Evolutionary conservation across 164 flowering plant species (phyloP), one percentile per base, ranked within the genome.

Genomic region (Piper longum): DNA sequence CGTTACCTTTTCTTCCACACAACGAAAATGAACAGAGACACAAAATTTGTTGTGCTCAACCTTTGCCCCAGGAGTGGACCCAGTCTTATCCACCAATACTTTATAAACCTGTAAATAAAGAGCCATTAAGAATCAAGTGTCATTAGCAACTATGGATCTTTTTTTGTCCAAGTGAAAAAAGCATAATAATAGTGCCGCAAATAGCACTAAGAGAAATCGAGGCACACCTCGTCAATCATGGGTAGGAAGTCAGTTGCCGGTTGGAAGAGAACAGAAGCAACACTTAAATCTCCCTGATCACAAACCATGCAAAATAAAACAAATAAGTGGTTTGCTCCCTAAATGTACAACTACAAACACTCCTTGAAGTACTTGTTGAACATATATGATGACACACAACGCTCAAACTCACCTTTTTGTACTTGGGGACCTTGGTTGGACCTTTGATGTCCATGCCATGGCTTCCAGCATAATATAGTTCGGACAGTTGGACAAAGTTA

Each of bases 31-130:
- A 55, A 95, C 99, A 6, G 99, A 95, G 41, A 81, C 67, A 64
- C 99, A 95, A 70, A 91, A 95, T 73, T 82, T 88, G 77, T 95
- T 87, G 71, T 95, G 78, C 79, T 95, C 99, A 56, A 95, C 96
- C 41, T 59, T 87, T 4, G 95, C 85, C 18, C 99, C 97, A 0
- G 80, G 78, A 17, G 72, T 85, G 36, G 87, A 77, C 75, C 80
- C 84, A 0, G 90, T 88, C 72, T 76, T 86, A 73, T 90, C 95
- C 14, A 81, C 56, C 70, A 91, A 63, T 54, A 68, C 55, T 69
- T 82, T 80, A 61, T 81, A 76, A n/a, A 86, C 89, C 97, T 88
- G 75, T 14, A 45, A 64, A 65, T 11, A 9, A 40, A 67, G 56
- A 62, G 36, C 13, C 17, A 62, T 13, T 5, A 62, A 1, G 39